phyloP scores from a whole-genome alignment of 2,329 filamentous ascomycete genomes.

The Xylogone sp. region DNA sequence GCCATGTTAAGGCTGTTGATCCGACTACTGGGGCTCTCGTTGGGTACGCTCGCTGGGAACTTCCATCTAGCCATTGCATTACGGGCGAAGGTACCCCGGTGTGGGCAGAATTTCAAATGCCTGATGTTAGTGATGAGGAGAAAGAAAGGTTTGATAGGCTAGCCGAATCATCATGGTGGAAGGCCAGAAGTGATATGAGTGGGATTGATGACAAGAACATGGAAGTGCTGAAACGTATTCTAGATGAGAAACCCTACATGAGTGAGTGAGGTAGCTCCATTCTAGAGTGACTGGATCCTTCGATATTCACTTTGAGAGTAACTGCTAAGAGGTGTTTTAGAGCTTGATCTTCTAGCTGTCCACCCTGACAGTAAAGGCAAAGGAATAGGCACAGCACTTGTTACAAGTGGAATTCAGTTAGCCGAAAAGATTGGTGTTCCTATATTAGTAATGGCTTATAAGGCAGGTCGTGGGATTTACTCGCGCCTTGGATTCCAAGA shows the following conservation, averaged over 20 bases:
- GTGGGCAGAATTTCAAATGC: neutral
- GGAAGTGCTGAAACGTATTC: no score
- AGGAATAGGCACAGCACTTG: slow-evolving; percentile 21
- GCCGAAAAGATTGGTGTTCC: slow-evolving; percentile 21
- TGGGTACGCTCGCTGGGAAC: slow-evolving; percentile 19
- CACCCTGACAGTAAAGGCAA: slow-evolving; percentile 25
- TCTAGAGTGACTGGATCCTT: no score
- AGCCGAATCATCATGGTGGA: no score
- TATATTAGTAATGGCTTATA: slow-evolving; percentile 21
- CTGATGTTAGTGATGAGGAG: neutral
- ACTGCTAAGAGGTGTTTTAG: slow-evolving; percentile 12
- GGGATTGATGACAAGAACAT: neutral
- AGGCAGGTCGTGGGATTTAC: slow-evolving; percentile 19
- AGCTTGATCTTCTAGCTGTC: slow-evolving; percentile 26
- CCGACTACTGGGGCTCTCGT: slow-evolving; percentile 14
- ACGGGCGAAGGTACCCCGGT: neutral
- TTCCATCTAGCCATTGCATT: slow-evolving; percentile 10
- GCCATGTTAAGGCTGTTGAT: slow-evolving; percentile 21
- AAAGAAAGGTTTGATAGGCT: neutral
- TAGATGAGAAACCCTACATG: neutral
- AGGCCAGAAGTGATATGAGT: no score
- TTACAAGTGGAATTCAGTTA: slow-evolving; percentile 20
- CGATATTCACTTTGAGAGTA: no score
- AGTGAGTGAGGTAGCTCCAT: neutral
- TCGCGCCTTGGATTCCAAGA: slow-evolving; percentile 21